Evolutionary conservation across 2,329 filamentous ascomycete genomes (phyloP).

Genomic region (Aotearoamyces nothofagi): DNA sequence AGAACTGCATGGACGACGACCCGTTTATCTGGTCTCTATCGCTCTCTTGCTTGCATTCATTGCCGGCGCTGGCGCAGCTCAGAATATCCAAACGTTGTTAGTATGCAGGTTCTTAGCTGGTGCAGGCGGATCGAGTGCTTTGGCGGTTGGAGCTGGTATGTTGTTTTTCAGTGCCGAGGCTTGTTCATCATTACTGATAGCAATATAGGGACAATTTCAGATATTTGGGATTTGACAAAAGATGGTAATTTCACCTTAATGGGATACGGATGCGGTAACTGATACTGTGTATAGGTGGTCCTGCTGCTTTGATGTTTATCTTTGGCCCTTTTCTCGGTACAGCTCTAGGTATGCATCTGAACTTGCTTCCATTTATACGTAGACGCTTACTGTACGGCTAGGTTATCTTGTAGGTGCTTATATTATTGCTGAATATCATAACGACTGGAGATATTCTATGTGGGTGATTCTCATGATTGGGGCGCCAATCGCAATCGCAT

Average conservation of each 20-base stretch:
- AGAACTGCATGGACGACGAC: conserved; percentile 45
- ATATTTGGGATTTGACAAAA: conserved; percentile 28
- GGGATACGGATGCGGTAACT: too few species aligned
- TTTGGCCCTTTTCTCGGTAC: conserved; percentile 9
- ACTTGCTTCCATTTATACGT: not conserved
- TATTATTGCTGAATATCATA: conserved; percentile 9
- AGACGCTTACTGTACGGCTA: conserved; percentile 18
- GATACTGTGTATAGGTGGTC: too few species aligned
- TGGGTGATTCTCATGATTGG: conserved; percentile 6
- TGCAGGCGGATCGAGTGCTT: conserved; percentile 33
- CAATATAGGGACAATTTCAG: conserved; percentile 23
- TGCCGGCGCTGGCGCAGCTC: conserved; percentile 37
- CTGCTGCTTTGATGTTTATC: too few species aligned
- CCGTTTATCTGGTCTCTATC: conserved; percentile 44
- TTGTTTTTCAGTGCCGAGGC: conserved; percentile 2
- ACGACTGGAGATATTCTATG: conserved; percentile 12
- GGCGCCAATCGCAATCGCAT: conserved; percentile 4
- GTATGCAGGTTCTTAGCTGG: conserved; percentile 53
- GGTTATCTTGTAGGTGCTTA: conserved; percentile 14
- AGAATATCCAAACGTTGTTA: conserved; percentile 42
- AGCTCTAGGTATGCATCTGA: not conserved
- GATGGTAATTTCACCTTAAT: too few species aligned
- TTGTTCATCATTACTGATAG: conserved; percentile 1
- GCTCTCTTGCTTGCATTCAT: conserved; percentile 44
- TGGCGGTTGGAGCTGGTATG: conserved; percentile 14